Percentiles rank a stretch among this genome's conserved stretches.
Evolutionary conservation across 352 stramenopile genomes (phyloP).

Genomic region (Pythium periplocum): DNA sequence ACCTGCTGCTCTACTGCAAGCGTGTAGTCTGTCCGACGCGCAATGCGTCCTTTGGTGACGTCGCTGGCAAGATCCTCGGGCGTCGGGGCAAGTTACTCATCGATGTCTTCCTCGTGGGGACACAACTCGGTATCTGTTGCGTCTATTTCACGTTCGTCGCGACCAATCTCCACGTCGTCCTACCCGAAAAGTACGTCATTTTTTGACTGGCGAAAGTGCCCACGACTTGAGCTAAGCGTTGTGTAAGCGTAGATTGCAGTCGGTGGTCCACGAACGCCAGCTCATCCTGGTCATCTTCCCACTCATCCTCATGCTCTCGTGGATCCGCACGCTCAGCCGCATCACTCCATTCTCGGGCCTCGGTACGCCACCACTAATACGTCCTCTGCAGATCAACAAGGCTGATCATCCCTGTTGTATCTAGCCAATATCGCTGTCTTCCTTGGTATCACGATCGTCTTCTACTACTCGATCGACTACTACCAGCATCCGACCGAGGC

Average conservation of each 20-base stretch:
- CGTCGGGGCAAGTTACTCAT: conserved; percentile 59
- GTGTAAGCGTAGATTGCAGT: conserved; percentile 30
- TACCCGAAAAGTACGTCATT: conserved; percentile 42
- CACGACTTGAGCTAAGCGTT: background rate
- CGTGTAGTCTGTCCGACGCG: conserved; percentile 40
- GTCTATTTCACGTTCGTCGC: conserved; percentile 85
- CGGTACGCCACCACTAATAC: conserved; percentile 24
- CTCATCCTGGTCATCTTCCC: conserved; percentile 76
- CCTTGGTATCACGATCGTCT: conserved; percentile 69
- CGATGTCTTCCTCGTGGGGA: conserved; percentile 75
- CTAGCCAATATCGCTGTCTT: conserved; percentile 61
- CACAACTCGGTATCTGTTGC: conserved; percentile 76
- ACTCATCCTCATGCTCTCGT: conserved; percentile 62
- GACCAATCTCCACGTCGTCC: conserved; percentile 73
- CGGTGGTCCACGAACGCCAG: conserved; percentile 63
- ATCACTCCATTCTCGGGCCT: conserved; percentile 76
- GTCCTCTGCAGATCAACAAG: too few species aligned
- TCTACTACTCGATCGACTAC: conserved; percentile 76
- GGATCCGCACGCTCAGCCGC: conserved; percentile 62
- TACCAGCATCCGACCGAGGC: conserved; percentile 29
- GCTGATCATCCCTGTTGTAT: background rate
- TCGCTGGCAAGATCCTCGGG: conserved; percentile 56
- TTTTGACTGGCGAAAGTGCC: conserved; percentile 1
- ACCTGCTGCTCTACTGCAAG: conserved; percentile 70
- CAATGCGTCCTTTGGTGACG: conserved; percentile 67